phyloP scores from a whole-genome alignment of 164 flowering plant genomes.

The Umbilicus rupestris region DNA sequence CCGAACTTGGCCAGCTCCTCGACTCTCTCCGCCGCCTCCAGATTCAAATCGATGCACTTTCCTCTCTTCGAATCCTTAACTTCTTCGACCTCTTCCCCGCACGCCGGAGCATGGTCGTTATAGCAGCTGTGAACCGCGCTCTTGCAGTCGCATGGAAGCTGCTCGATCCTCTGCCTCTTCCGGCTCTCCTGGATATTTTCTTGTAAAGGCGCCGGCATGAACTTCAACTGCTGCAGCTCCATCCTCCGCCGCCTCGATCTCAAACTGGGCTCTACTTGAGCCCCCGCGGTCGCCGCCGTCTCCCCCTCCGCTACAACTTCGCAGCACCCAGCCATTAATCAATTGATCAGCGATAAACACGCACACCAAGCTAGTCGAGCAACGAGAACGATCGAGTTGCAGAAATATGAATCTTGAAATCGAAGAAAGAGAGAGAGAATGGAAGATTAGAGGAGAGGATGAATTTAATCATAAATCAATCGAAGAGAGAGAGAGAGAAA shows the following conservation, averaged over 20 bases:
- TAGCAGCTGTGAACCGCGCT: conserved; percentile 9
- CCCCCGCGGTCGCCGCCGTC: conserved; percentile 4
- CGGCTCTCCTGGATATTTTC: conserved; percentile 29
- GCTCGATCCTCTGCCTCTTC: conserved; percentile 20
- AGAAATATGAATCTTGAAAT: no score
- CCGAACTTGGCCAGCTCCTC: conserved; percentile 35
- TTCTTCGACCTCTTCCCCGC: not conserved
- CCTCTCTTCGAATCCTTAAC: not conserved
- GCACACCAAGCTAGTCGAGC: not conserved
- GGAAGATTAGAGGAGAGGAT: not conserved
- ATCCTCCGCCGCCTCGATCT: conserved; percentile 21
- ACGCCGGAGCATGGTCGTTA: not conserved
- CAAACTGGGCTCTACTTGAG: not conserved
- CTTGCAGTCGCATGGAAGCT: conserved; percentile 15
- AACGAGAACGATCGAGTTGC: no score
- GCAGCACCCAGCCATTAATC: conserved; percentile 50
- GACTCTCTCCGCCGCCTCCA: not conserved
- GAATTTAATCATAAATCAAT: not conserved
- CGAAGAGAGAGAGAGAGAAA: not conserved
- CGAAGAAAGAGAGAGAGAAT: not conserved
- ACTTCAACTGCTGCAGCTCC: conserved; percentile 21
- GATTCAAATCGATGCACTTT: not conserved
- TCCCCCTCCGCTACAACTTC: conserved; percentile 36
- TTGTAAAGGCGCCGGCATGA: conserved; percentile 26
- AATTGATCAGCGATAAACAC: not conserved